Base-by-base conservation (phyloP, 805 yeast species). In the Schwanniomyces pseudopolymorphus region DNA sequence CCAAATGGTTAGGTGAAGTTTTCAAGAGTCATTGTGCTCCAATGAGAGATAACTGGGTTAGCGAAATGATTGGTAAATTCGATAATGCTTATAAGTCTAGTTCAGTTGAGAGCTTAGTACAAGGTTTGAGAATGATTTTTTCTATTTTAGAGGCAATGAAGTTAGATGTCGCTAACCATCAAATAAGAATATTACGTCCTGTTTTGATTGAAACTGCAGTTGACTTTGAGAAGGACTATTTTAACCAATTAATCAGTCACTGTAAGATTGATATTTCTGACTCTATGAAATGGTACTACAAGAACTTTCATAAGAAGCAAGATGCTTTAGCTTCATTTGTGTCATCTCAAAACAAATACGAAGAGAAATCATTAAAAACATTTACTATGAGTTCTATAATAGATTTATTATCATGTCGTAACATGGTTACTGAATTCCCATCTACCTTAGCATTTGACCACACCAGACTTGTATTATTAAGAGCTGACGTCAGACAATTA, bases 11-110 rank as follows among this genome's bases (percentile, higher is more conserved):
- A 36, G 81, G 89, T 1, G 73, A 77, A 26, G 80, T 89, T 26
- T 85, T 92, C 67, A 89, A 90, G 67, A 81, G 84, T 43, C 96
- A 89, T 63, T 90, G 97, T 68, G 96, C 97, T 5, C 97, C 97
- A 51, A 89, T 89, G 95, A 79, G 97, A 61, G 96, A 89, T 65
- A 69, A 80, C 35, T 85, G 94, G 90, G 96, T 91, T 31, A 87
- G 82, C 55, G 88, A 85, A 56, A 88, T 91, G 94, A 80, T 80
- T 40, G 56, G 62, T 10, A 78, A 78, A 55, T 82, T 87, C 57
- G 74, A 67, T 31, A 71, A 69, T 42, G 81, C 85, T 16, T 73
- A 72, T 49, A 53, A 58, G n/a, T 73, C 72, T 27, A 66, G 69
- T 46, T 72, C 80, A n/a, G 74, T 70, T 5, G 57, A 54, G 19